Evolutionary conservation across 305 asterid genomes (phyloP).

Genomic region (Fraxinus sp.): DNA sequence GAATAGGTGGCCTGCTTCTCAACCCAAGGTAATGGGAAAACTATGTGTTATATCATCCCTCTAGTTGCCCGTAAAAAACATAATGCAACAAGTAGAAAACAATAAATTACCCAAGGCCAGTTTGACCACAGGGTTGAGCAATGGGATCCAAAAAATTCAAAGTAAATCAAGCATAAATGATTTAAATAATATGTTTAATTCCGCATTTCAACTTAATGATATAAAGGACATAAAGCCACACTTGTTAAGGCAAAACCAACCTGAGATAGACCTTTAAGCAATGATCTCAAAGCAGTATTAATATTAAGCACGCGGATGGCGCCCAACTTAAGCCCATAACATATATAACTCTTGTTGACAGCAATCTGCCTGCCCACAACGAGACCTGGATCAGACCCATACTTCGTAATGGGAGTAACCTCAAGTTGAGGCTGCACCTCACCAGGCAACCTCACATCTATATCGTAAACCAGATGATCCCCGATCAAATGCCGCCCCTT

Average conservation of each 20-base stretch:
- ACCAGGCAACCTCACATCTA: slow-evolving; percentile 66
- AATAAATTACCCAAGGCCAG: not conserved
- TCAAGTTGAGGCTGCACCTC: slow-evolving; percentile 96
- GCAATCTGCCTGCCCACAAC: slow-evolving; percentile 75
- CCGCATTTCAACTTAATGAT: not conserved
- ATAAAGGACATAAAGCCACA: not conserved
- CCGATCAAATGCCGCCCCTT: slow-evolving; percentile 80
- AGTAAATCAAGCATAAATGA: not conserved
- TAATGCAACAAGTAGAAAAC: not conserved
- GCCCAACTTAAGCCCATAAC: slow-evolving; percentile 69
- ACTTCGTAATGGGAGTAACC: slow-evolving; percentile 88
- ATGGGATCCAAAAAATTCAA: not conserved
- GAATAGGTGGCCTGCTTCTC: not conserved
- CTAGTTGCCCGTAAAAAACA: not conserved
- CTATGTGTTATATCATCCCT: not conserved
- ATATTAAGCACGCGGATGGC: slow-evolving; percentile 61
- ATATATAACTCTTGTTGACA: slow-evolving; percentile 64
- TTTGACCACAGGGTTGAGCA: not conserved
- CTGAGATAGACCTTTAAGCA: slow-evolving; percentile 55
- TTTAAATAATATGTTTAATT: too few relatives aligned
- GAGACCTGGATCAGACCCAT: slow-evolving; percentile 75
- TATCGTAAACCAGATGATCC: slow-evolving; percentile 57
- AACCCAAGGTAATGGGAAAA: not conserved
- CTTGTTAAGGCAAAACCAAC: slow-evolving; percentile 21
- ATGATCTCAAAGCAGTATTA: slow-evolving; percentile 42